phyloP scores from a whole-genome alignment of 352 stramenopile species.

The Phytopythium sindhum region DNA sequence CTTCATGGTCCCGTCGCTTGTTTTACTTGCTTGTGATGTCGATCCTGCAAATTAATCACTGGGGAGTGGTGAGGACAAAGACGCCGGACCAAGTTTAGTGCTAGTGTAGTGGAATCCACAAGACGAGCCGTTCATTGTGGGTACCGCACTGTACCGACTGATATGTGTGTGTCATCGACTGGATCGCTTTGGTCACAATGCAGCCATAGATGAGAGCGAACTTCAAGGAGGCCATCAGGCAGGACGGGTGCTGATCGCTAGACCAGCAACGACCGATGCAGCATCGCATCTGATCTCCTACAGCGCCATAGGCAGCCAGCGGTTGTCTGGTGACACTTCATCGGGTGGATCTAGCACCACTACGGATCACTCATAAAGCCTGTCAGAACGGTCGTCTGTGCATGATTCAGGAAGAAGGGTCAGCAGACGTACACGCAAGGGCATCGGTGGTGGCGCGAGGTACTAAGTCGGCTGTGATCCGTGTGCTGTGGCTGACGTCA shows the following conservation, averaged over 20 bases:
- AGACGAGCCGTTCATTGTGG: neutral
- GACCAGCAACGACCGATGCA: neutral
- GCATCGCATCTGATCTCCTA: neutral
- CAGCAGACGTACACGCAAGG: constrained; percentile 34
- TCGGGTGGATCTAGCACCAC: constrained; percentile 17
- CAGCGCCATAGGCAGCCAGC: constrained; percentile 14
- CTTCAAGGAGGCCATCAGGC: neutral
- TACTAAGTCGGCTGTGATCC: constrained; percentile 47
- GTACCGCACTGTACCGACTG: no score
- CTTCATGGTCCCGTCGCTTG: no score
- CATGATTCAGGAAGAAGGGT: neutral
- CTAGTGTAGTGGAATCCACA: no score
- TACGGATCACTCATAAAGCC: constrained; percentile 1
- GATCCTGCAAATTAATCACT: no score
- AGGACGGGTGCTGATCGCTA: neutral
- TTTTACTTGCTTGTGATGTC: no score
- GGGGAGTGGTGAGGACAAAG: no score
- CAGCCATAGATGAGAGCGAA: no score
- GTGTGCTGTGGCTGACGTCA: constrained; percentile 79
- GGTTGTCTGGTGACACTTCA: constrained; percentile 13
- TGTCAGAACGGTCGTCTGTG: neutral
- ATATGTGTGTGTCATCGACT: no score
- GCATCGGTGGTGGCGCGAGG: constrained; percentile 46
- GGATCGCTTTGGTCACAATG: no score
- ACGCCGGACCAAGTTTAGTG: no score